Evolutionary conservation across 495 filamentous ascomycete species (phyloP).

Genomic region (Aspergillus affinis): DNA sequence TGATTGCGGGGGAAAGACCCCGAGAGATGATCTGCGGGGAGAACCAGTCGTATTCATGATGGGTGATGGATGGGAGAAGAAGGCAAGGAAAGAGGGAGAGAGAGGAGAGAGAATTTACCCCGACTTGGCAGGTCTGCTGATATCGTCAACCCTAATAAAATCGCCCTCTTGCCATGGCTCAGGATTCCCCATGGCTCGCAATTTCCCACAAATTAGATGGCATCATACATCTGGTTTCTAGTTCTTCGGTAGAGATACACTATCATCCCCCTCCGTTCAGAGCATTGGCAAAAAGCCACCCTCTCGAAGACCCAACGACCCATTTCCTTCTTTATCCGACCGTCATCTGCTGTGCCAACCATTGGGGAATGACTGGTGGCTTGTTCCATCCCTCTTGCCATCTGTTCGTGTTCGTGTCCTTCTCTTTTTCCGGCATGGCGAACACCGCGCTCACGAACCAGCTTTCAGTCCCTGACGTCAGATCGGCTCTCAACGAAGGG

Average conservation of each 20-base stretch:
- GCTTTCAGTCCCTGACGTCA: conserved; percentile 32
- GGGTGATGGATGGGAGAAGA: neutral
- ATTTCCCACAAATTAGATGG: neutral
- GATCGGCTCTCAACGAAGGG: conserved; percentile 54
- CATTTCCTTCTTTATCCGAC: conserved; percentile 23
- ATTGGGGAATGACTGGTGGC: conserved; percentile 51
- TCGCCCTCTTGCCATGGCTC: too few relatives aligned
- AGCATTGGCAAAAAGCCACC: neutral
- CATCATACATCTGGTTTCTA: neutral
- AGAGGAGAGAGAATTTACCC: neutral
- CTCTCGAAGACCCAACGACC: neutral
- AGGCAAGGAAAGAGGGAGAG: too few relatives aligned
- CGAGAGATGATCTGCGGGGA: neutral
- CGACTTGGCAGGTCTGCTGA: neutral
- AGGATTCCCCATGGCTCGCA: neutral
- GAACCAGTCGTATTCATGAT: neutral
- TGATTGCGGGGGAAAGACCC: neutral
- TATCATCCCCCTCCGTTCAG: neutral
- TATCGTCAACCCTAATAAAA: neutral
- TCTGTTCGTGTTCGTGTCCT: conserved; percentile 22
- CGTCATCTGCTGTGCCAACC: conserved; percentile 45
- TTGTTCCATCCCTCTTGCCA: conserved; percentile 48
- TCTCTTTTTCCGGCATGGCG: conserved; percentile 37
- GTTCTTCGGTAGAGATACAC: neutral
- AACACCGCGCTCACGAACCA: conserved; percentile 55